Evolutionary conservation across 768 basidiomycete species (phyloP).

Genomic region (Mycena sanguinolenta): DNA sequence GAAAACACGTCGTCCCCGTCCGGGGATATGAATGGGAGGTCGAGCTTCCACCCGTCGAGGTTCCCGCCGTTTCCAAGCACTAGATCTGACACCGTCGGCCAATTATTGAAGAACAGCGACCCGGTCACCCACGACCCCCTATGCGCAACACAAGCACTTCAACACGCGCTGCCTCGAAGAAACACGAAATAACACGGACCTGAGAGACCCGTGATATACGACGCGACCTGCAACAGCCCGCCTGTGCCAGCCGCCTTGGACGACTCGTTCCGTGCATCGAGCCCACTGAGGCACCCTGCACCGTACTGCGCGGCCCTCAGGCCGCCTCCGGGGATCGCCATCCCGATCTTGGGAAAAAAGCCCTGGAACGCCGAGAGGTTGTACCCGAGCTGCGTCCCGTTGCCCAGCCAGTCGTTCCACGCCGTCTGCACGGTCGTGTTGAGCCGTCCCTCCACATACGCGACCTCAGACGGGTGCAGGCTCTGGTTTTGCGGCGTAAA

Average conservation of each 20-base stretch:
- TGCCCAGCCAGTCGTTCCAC: constrained; percentile 72
- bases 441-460: constrained; percentile 61
- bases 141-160: not conserved
- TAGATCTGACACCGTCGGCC: constrained; percentile 68
- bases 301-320: constrained; percentile 77
- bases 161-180: not conserved
- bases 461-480: constrained; percentile 61
- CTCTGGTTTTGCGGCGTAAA: constrained; percentile 66
- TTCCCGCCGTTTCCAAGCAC: constrained; percentile 67
- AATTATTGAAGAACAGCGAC: constrained; percentile 75
- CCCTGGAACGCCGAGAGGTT: constrained; percentile 56
- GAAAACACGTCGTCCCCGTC: constrained; percentile 63
- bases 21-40: constrained; percentile 68
- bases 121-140: constrained; percentile 81
- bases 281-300: constrained; percentile 67
- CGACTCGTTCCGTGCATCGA: constrained; percentile 74
- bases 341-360: constrained; percentile 65
- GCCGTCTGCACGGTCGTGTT: constrained; percentile 57
- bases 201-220: constrained; percentile 77
- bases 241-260: constrained; percentile 72
- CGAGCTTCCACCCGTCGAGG: constrained; percentile 68
- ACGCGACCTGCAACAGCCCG: constrained; percentile 77
- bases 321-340: constrained; percentile 81
- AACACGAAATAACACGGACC: constrained; percentile 51
- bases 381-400: constrained; percentile 68